A percentile compares a stretch with the other conserved stretches of the same genome.
phyloP scores from a whole-genome alignment of 2,329 filamentous ascomycete genomes.

The Colletotrichum sp. region DNA sequence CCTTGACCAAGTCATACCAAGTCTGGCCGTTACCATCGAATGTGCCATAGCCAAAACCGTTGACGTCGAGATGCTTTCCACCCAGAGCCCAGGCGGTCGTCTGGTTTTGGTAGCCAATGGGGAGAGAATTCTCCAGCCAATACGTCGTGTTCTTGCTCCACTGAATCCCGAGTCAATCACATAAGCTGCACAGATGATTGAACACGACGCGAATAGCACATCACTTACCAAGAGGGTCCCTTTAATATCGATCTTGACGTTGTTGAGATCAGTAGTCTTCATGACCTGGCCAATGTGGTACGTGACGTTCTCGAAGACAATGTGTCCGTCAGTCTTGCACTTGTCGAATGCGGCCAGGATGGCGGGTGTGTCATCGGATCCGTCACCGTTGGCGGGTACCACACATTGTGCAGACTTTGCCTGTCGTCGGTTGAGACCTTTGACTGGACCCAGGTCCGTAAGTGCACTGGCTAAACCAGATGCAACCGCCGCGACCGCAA shows the following conservation, averaged over 20 bases:
- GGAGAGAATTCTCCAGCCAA: neutral
- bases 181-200: neutral
- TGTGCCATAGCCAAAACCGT: neutral
- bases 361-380: neutral
- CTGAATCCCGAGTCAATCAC: neutral
- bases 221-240: neutral
- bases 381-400: neutral
- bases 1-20: constrained; percentile 7
- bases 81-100: neutral
- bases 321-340: neutral
- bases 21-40: neutral
- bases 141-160: constrained; percentile 2
- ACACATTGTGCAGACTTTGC: neutral
- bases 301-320: neutral
- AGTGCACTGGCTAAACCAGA: neutral
- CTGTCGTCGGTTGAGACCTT: neutral
- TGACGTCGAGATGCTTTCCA: neutral
- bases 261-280: neutral
- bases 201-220: neutral
- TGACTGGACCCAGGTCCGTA: neutral
- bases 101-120: neutral
- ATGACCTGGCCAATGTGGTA: neutral
- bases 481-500: neutral
- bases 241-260: neutral
- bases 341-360: neutral